These are phyloP conservation scores for Aureobasidium sp. DNA, from an alignment of 2,329 filamentous ascomycete species.

Conservation along the genomic window DNA sequence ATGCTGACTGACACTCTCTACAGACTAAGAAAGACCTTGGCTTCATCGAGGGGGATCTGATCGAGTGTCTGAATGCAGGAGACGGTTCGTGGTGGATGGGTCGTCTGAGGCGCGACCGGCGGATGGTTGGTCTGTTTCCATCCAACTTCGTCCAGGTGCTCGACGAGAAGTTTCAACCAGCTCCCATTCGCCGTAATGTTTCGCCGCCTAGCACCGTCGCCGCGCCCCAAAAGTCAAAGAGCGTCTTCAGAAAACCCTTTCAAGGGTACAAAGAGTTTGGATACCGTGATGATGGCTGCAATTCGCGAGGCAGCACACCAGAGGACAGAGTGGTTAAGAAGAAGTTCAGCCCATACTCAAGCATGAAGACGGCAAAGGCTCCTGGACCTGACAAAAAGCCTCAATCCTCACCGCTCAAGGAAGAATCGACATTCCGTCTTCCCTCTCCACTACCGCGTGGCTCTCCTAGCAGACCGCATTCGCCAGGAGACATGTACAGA, in stretches of 20 bases:
- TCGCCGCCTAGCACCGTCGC: slow-evolving; percentile 47
- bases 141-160: slow-evolving; percentile 96
- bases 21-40: slow-evolving; percentile 85
- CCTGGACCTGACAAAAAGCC: slow-evolving; percentile 27
- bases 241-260: slow-evolving; percentile 56
- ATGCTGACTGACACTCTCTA: background rate
- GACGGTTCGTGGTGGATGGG: slow-evolving; percentile 99
- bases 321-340: slow-evolving; percentile 29
- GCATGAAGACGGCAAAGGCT: slow-evolving; percentile 43
- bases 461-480: slow-evolving; percentile 21
- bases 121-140: slow-evolving; percentile 87
- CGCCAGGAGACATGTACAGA: slow-evolving; percentile 20
- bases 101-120: slow-evolving; percentile 77
- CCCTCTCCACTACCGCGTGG: slow-evolving; percentile 28
- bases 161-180: slow-evolving; percentile 73
- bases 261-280: slow-evolving; percentile 49
- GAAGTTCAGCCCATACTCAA: slow-evolving; percentile 42
- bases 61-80: slow-evolving; percentile 95
- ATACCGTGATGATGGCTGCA: slow-evolving; percentile 20
- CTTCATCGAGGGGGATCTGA: slow-evolving; percentile 94
- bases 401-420: slow-evolving; percentile 19
- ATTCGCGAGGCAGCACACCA: slow-evolving; percentile 21
- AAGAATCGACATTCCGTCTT: slow-evolving; percentile 26
- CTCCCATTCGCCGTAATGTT: slow-evolving; percentile 51
- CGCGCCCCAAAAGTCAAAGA: slow-evolving; percentile 45